phyloP scores from a whole-genome alignment of 805 yeast genomes.

The Yarrowia porcina region DNA sequence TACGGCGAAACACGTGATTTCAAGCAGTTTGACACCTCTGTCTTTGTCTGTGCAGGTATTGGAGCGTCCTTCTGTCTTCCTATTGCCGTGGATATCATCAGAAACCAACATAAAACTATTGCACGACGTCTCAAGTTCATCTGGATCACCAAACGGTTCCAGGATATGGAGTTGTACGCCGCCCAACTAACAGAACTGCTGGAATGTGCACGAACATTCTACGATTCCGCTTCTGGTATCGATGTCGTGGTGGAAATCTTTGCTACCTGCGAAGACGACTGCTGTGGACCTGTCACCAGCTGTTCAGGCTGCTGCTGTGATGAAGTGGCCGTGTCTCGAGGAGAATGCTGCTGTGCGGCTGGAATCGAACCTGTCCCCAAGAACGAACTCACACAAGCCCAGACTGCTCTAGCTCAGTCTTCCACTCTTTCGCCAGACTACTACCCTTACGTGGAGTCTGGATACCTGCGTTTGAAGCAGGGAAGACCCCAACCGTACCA shows the following conservation, averaged over 20 bases:
- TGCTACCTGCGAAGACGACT: constrained; percentile 22
- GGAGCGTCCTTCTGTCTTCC: constrained; percentile 50
- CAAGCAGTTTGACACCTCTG: constrained; percentile 42
- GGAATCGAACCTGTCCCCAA: constrained; percentile 9
- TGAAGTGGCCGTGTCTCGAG: background rate
- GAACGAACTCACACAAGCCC: constrained; percentile 3
- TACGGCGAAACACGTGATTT: constrained; percentile 44
- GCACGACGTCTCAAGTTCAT: constrained; percentile 14
- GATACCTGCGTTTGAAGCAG: constrained; percentile 4
- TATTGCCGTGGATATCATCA: constrained; percentile 43
- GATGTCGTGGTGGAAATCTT: constrained; percentile 17
- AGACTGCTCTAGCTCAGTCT: background rate
- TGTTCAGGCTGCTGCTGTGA: constrained; percentile 9
- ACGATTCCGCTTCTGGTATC: background rate
- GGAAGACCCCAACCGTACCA: constrained; percentile 21
- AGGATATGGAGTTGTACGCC: constrained; percentile 9
- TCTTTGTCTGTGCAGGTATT: constrained; percentile 46
- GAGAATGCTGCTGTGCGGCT: constrained; percentile 3
- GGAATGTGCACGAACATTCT: background rate
- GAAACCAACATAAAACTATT: constrained; percentile 32
- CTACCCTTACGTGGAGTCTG: constrained; percentile 10
- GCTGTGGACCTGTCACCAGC: constrained; percentile 4
- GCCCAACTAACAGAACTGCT: background rate
- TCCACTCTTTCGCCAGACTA: constrained; percentile 6
- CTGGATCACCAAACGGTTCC: constrained; percentile 21